Base-by-base conservation (phyloP, 257 asterid species). In the Hygrophila difformis region DNA sequence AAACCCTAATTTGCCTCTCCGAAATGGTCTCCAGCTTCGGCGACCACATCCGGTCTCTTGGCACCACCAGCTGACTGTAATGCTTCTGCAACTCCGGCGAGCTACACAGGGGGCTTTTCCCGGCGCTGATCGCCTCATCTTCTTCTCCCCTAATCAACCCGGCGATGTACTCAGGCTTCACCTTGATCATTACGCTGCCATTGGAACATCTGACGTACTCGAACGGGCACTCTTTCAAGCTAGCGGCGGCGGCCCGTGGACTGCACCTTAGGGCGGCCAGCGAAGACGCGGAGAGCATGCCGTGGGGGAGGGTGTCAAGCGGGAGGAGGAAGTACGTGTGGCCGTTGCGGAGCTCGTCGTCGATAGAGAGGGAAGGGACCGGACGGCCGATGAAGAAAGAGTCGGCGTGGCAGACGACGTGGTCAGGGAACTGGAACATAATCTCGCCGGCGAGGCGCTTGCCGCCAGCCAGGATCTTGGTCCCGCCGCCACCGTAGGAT, bases 1-100 rank as follows among this genome's bases (percentile, higher is more conserved):
- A 84, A 73, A 63, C 73, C 71, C 94, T 74, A 12, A 62, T 68
- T 56, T 73, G 82, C 14, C 56, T 50, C 74, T 86, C 96, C 0
- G 84, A 57, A 49, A 86, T 86, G 0, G 96, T 79, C 64, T 86
- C 94, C 3, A 86, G 64, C 15, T 79, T 86, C 0, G 96, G 96
- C 21, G 93, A 86, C 94, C 94, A 86, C 6, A 55, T 24, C 58
- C 76, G 84, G 21, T 68, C 92, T 43, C 47, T 72, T 0, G 73
- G 44, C 31, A 89, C 88, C 16, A 86, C 93, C 44, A 86, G 48
- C 50, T 76, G 79, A 46, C 65, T 68, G 47, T 79, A 82, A 19
- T 74, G 86, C 63, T 72, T 76, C 74, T 71, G 69, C 79, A 86
- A 53, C 72, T 82, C 96, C 31, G 96, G 96, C 23, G 96, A 82